These are phyloP conservation scores for Oryza australiensis DNA, from an alignment of 176 grass and related monocot species.

Conservation along the genomic window DNA sequence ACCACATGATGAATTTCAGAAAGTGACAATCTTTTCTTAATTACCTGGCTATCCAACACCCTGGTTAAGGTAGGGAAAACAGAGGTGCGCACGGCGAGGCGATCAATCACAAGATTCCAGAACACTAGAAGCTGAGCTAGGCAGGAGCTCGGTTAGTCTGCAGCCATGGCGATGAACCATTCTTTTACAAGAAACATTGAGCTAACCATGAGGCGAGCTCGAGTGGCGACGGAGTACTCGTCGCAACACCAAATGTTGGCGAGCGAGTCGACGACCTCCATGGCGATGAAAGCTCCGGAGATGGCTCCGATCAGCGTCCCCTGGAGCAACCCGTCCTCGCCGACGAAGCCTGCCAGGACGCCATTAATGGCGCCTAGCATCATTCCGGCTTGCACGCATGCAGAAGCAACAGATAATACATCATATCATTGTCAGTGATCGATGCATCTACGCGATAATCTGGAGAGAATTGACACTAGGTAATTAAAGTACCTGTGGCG, in stretches of 20 bases:
- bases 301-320: constrained; percentile 52
- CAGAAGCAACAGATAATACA: background rate
- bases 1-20: background rate
- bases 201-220: constrained; percentile 48
- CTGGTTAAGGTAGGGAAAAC: constrained; percentile 48
- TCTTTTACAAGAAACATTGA: background rate
- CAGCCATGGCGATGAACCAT: background rate
- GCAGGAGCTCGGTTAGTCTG: background rate
- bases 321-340: constrained; percentile 47
- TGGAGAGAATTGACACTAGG: background rate
- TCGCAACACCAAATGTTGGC: constrained; percentile 41
- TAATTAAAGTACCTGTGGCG: background rate
- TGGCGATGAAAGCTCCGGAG: constrained; percentile 50
- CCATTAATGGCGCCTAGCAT: constrained; percentile 46
- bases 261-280: constrained; percentile 52
- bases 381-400: constrained; percentile 20
- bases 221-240: constrained; percentile 36
- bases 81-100: constrained; percentile 29
- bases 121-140: constrained; percentile 36
- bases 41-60: constrained; percentile 52
- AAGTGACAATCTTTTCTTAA: background rate
- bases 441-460: background rate
- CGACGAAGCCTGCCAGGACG: constrained; percentile 35
- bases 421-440: background rate
- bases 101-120: constrained; percentile 40